Evolutionary conservation across 2,329 filamentous ascomycete genomes (phyloP).

Genomic region (Dactylellina haptotyla): DNA sequence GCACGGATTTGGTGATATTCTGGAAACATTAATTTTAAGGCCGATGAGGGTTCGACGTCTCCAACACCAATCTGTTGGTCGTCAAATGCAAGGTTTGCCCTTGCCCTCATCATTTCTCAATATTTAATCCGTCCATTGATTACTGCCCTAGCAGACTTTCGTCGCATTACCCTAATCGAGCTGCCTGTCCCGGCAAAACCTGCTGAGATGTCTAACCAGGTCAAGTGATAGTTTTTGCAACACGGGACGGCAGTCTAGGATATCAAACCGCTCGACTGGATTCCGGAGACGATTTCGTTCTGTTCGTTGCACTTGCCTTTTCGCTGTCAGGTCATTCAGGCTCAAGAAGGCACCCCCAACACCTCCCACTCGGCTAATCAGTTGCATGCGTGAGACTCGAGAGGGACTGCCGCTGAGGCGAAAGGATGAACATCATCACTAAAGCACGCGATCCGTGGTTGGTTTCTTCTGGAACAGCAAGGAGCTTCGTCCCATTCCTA

Average conservation of each 20-base stretch:
- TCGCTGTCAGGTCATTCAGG: slow-evolving; percentile 37
- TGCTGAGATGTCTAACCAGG: slow-evolving; percentile 32
- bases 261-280: slow-evolving; percentile 49
- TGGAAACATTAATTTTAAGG: slow-evolving; percentile 49
- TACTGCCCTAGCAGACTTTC: background rate
- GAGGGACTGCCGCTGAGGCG: no score
- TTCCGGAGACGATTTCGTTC: slow-evolving; percentile 38
- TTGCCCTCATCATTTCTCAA: slow-evolving; percentile 27
- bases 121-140: slow-evolving; percentile 28
- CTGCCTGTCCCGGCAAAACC: slow-evolving; percentile 40
- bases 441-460: slow-evolving; percentile 43
- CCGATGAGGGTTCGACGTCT: slow-evolving; percentile 10
- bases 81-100: slow-evolving; percentile 41
- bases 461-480: slow-evolving; percentile 11
- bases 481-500: slow-evolving; percentile 27
- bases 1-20: slow-evolving; percentile 43
- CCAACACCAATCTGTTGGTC: slow-evolving; percentile 5
- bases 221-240: slow-evolving; percentile 50
- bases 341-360: slow-evolving; percentile 28
- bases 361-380: slow-evolving; percentile 48
- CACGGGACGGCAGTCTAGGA: slow-evolving; percentile 46
- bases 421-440: background rate
- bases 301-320: background rate
- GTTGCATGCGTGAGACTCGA: slow-evolving; percentile 20
- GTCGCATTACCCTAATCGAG: slow-evolving; percentile 40